Conservation (phyloP, 2,329 filamentous ascomycete species). For the Teratosphaeria epicoccoides region DNA sequence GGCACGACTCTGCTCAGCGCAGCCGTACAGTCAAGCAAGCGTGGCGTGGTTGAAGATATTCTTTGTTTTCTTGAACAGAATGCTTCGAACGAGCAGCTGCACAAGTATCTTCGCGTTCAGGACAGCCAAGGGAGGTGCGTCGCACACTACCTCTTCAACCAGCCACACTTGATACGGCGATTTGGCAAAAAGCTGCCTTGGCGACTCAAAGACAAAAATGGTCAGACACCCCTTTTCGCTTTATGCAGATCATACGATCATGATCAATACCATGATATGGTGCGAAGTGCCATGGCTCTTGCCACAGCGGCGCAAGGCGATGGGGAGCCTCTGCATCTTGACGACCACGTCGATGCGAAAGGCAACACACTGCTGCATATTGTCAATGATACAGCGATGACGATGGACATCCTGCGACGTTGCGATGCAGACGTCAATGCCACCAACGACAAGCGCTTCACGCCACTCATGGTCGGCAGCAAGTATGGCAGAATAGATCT, state of each 20-base stretch:
- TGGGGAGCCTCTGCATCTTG: constrained; percentile 68
- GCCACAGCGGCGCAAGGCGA: constrained; percentile 68
- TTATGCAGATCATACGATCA: constrained; percentile 94
- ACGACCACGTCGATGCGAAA: constrained; percentile 85
- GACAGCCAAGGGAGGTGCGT: constrained; percentile 80
- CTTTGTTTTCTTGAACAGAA: constrained; percentile 56
- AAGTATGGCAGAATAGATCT: constrained; percentile 95
- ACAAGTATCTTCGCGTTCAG: constrained; percentile 60
- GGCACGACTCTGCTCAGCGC: constrained; percentile 82
- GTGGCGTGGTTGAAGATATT: constrained; percentile 62
- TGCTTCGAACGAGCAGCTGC: constrained; percentile 46
- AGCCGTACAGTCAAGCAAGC: constrained; percentile 74
- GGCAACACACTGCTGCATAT: constrained; percentile 95
- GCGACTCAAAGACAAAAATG: constrained; percentile 87
- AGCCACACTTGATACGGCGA: constrained; percentile 64
- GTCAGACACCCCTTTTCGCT: constrained; percentile 94
- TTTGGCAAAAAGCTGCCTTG: constrained; percentile 75
- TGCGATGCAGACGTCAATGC: constrained; percentile 96
- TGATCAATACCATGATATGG: constrained; percentile 75
- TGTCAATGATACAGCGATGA: constrained; percentile 73
- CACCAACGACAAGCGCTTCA: constrained; percentile 89
- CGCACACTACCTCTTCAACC: constrained; percentile 93
- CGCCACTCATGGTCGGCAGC: constrained; percentile 93
- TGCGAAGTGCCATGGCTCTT: constrained; percentile 65
- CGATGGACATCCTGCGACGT: constrained; percentile 61